These are phyloP conservation scores for Acacia acuminata DNA, from an alignment of 306 rosid genomes.

Conservation along the genomic window DNA sequence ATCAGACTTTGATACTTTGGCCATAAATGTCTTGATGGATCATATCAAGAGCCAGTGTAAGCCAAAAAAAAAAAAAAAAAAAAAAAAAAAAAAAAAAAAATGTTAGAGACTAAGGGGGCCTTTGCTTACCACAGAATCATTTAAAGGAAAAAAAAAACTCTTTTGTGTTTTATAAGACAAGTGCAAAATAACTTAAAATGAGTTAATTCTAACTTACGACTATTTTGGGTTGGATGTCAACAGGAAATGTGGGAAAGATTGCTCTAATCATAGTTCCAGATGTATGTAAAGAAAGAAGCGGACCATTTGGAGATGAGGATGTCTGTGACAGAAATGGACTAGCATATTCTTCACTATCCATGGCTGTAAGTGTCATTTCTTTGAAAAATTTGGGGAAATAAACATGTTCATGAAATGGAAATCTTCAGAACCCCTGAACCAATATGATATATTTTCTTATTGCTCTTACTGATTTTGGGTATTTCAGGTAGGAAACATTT, in stretches of 20 bases:
- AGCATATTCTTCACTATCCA: slow-evolving; percentile 37
- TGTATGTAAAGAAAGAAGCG: slow-evolving; percentile 28
- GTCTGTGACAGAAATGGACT: slow-evolving; percentile 27
- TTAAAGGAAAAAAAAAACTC: no score
- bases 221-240: slow-evolving; percentile 4
- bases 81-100: no score
- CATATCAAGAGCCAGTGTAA: no score
- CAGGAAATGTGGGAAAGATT: slow-evolving; percentile 40
- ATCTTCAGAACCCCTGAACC: background rate
- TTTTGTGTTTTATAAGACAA: no score
- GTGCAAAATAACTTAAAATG: no score
- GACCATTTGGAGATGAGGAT: slow-evolving; percentile 36
- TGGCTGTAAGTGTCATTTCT: slow-evolving; percentile 35
- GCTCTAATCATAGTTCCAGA: slow-evolving; percentile 37
- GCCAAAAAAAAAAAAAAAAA: no score
- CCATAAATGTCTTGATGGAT: no score
- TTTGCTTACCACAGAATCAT: no score
- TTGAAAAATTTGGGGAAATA: background rate
- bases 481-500: slow-evolving; percentile 32
- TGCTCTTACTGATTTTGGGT: background rate
- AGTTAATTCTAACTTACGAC: background rate
- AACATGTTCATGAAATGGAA: background rate
- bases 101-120: no score
- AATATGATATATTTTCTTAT: background rate
- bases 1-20: no score